Evolutionary conservation across 163 green algal species (phyloP), one percentile per base, ranked within the genome.

Genomic region (Scenedesmus sp.): DNA sequence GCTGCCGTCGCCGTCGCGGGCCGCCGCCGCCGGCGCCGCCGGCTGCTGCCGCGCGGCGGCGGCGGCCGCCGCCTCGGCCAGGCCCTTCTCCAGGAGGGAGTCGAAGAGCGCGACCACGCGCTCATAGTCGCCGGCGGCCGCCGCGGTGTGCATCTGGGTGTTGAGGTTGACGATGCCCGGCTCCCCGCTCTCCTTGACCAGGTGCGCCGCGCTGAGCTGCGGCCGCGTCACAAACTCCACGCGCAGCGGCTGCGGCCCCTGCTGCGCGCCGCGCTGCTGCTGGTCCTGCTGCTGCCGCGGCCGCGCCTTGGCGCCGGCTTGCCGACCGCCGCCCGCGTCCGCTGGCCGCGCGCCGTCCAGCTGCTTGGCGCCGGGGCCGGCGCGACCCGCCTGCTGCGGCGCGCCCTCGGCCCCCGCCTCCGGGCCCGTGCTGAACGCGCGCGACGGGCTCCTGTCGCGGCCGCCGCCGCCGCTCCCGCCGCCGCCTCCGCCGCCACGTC

Each of bases 111-210:
- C 28, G 3, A 76, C 51, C 17, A 45, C 56, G 2, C 42, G 34
- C 0, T 18, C 31, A 76, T 47, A 42, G 0, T 47, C 7, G 9
- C 15, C 51, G 7, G 44, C 28, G 10, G 4, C 42, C 1, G 24
- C 11, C 14, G 56, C 33, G 2, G 14, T 31, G 20, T 20, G 29
- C 24, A 76, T 44, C 36, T 76, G 67, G 10, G 26, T 57, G 67
- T 76, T 76, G 13, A 76, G 20, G 33, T 76, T 76, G 9, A 76
- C 39, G 33, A 76, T 53, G 4, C 24, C 22, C 1, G 29, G 11
- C 36, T 76, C 36, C 15, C 20, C 4, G 39, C 18, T 34, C 31
- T 34, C 4, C 14, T 24, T 51, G 18, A 76, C 18, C 33, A 66
- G 31, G 15, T 5, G 36, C 39, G 14, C 10, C 18, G 13, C 2